phyloP scores from a whole-genome alignment of 768 basidiomycete species.

The Lactarius tabidus region DNA sequence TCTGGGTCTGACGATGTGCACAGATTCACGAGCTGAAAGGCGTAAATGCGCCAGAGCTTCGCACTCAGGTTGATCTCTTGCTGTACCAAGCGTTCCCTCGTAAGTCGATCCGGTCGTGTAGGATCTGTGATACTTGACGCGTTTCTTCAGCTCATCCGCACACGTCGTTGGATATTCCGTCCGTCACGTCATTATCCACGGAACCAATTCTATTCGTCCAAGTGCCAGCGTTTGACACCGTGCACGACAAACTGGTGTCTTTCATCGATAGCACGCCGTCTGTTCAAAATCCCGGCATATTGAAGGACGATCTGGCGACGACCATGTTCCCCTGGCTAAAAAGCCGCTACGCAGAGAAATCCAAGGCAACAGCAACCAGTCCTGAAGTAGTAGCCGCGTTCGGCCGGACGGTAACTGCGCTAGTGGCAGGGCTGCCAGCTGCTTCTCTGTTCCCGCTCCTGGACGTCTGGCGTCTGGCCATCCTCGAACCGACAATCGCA shows the following conservation, averaged over 20 bases:
- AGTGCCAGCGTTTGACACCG: conserved; percentile 62
- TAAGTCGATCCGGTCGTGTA: conserved; percentile 36
- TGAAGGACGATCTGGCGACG: conserved; percentile 47
- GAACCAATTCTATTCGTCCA: conserved; percentile 75
- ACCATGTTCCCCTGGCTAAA: conserved; percentile 64
- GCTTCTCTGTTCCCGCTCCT: conserved; percentile 72
- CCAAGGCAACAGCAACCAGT: conserved; percentile 21
- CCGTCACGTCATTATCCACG: conserved; percentile 58
- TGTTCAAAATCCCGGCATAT: conserved; percentile 32
- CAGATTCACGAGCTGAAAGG: conserved; percentile 73
- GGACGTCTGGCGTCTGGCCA: conserved; percentile 77
- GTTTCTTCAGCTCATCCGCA: conserved; percentile 67
- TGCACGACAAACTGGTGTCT: conserved; percentile 54
- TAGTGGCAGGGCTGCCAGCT: conserved; percentile 45
- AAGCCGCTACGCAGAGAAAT: conserved; percentile 43
- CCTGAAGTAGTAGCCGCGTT: conserved; percentile 33
- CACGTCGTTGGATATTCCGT: conserved; percentile 51
- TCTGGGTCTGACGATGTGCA: background rate
- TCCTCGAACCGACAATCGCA: conserved; percentile 49
- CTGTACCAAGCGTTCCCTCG: conserved; percentile 77
- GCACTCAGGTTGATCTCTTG: conserved; percentile 68
- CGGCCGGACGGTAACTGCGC: conserved; percentile 38
- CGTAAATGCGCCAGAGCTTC: conserved; percentile 62
- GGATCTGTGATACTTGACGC: background rate
- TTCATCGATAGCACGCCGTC: conserved; percentile 53